A percentile compares a stretch with the other conserved stretches of the same genome.
These are phyloP conservation scores for Ulvella scutata DNA, from an alignment of 139 green algal genomes.

Conservation along the genomic window DNA sequence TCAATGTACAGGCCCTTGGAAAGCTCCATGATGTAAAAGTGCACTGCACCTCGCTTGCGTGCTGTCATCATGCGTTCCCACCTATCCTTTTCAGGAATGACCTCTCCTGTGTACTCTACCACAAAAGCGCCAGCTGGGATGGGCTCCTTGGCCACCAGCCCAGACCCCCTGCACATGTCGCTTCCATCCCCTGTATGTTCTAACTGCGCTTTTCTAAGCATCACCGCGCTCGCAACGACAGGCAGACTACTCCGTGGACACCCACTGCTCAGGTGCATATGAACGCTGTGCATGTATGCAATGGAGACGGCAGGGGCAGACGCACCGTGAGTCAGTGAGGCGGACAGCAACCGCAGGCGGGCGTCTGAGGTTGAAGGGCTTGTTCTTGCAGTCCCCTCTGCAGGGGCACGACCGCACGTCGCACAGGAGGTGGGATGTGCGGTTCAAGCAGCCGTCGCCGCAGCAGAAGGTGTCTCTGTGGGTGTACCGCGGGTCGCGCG, in stretches of 20 bases:
- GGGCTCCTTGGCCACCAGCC: slow-evolving; percentile 32
- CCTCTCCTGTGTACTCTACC: slow-evolving; percentile 71
- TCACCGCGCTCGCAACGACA: too few species aligned
- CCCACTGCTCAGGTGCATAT: too few species aligned
- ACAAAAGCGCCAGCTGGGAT: slow-evolving; percentile 50
- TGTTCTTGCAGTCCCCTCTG: slow-evolving; percentile 56
- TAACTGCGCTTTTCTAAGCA: slow-evolving; percentile 39
- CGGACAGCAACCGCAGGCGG: slow-evolving; percentile 46
- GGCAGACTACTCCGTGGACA: too few species aligned
- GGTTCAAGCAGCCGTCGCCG: slow-evolving; percentile 41
- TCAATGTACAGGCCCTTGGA: slow-evolving; percentile 59
- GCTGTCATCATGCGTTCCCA: slow-evolving; percentile 37
- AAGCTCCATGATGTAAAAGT: slow-evolving; percentile 87
- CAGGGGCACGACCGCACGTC: slow-evolving; percentile 57
- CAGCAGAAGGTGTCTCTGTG: slow-evolving; percentile 19
- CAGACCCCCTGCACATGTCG: slow-evolving; percentile 22
- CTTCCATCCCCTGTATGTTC: neutral
- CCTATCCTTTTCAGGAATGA: slow-evolving; percentile 24
- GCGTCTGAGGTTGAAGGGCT: slow-evolving; percentile 49
- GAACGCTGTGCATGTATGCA: too few species aligned
- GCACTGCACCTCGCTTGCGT: slow-evolving; percentile 26
- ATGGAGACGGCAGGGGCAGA: too few species aligned
- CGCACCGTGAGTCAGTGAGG: slow-evolving; percentile 30
- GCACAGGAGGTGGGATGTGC: slow-evolving; percentile 52
- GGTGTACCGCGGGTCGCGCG: neutral